These are phyloP conservation scores for Globisporangium ultimum DNA, from an alignment of 352 stramenopile species.

Conservation along the genomic window DNA sequence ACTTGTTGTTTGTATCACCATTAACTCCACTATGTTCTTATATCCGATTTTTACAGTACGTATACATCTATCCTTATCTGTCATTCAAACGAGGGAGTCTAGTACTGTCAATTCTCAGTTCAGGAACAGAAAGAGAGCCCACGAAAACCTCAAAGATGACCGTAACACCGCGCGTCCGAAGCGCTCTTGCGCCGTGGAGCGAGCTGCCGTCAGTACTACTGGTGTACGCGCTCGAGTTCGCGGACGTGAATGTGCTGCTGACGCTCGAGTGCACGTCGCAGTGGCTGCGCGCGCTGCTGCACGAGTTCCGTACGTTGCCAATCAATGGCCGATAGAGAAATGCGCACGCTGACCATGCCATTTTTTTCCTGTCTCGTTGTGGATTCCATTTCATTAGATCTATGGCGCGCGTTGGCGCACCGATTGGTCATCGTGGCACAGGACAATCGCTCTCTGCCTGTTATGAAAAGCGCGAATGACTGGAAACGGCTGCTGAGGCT, in stretches of 20 bases:
- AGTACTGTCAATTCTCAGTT: too few relatives aligned
- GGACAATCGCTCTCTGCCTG: not conserved
- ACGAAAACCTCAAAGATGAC: not conserved
- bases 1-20: too few relatives aligned
- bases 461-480: not conserved
- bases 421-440: constrained; percentile 12
- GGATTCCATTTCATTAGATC: constrained; percentile 15
- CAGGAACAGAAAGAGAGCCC: too few relatives aligned
- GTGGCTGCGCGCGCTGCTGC: constrained; percentile 1
- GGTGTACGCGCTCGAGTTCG: constrained; percentile 35
- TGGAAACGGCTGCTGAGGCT: constrained; percentile 39
- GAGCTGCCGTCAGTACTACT: constrained; percentile 43
- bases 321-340: not conserved
- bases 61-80: too few relatives aligned
- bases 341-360: constrained; percentile 15
- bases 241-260: constrained; percentile 29
- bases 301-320: constrained; percentile 11
- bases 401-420: constrained; percentile 27
- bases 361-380: not conserved
- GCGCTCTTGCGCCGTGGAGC: constrained; percentile 12
- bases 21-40: too few relatives aligned
- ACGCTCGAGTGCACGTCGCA: constrained; percentile 23
- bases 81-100: too few relatives aligned
- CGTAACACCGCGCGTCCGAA: not conserved
- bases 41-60: too few relatives aligned